Base-by-base conservation (phyloP, 257 asterid species). In the Jacaranda copaia region DNA sequence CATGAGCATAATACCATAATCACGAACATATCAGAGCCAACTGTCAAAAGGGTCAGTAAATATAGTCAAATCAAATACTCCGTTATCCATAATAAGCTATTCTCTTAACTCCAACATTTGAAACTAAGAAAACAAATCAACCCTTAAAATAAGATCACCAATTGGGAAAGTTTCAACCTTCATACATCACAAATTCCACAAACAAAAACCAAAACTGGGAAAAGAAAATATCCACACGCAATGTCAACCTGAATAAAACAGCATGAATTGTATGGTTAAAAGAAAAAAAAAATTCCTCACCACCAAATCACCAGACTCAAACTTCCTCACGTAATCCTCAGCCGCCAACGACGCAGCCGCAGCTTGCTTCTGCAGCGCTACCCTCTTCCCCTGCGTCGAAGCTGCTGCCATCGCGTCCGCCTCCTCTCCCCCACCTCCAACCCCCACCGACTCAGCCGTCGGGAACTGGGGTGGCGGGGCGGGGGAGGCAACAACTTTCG, bases 321-420 rank as follows among this genome's bases (percentile, higher is more conserved):
- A 90, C 82, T 87, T 84, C 83, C 94, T 83, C 13, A 88, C 98
- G 51, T 81, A 86, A 84, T 91, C 94, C 93, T 96, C 99, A 52
- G 97, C 97, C 79, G 79, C 93, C 80, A 85, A 19, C 5, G 97
- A 96, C 5, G 96, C 92, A 18, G 92, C 97, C 13, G 95, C 96
- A 20, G 95, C 97, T 75, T 89, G 92, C 83, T 91, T 96, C 97
- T 91, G 97, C 91, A 96, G 84, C 69, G 91, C 97, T 35, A 58
- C 83, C 79, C 98, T 89, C 89, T 93, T 96, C 53, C 86, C 89
- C 89, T 86, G 92, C 15, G 97, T 96, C 14, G 93, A 88, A 13
- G 88, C 90, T 53, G 82, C 86, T 42, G 81, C 88, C 70, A 70
- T 70, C 40, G 82, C 88, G 63, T 85, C 87, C 43, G 85, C 97